phyloP scores from a whole-genome alignment of 352 stramenopile genomes.

The Pythium angustatum region DNA sequence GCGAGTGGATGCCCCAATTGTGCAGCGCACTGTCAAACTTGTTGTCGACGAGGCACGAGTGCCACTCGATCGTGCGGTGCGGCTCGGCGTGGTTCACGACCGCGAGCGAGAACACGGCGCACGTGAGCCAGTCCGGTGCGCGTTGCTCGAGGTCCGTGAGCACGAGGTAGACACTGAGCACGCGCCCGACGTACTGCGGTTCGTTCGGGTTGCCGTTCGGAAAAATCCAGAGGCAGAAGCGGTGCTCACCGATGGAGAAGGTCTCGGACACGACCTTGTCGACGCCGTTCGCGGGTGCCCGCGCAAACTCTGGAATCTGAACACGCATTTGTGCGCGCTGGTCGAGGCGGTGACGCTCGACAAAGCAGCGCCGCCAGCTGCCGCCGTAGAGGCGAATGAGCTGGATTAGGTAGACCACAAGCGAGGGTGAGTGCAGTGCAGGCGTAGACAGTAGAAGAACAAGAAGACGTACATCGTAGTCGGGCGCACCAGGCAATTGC shows the following conservation, averaged over 20 bases:
- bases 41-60: constrained; percentile 82
- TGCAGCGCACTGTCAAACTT: constrained; percentile 75
- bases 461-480: constrained; percentile 66
- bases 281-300: constrained; percentile 20
- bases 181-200: constrained; percentile 56
- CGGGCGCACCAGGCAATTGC: constrained; percentile 66
- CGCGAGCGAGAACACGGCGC: constrained; percentile 71
- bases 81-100: constrained; percentile 55
- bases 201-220: constrained; percentile 82
- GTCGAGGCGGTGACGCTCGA: constrained; percentile 48
- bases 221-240: constrained; percentile 81
- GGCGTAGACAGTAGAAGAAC: background rate
- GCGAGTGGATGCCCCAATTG: constrained; percentile 83
- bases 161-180: constrained; percentile 81
- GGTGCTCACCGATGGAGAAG: constrained; percentile 69
- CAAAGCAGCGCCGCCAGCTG: constrained; percentile 68
- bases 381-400: constrained; percentile 75
- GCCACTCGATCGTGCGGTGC: constrained; percentile 64
- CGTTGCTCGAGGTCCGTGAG: constrained; percentile 67
- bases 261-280: constrained; percentile 83
- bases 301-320: constrained; percentile 51
- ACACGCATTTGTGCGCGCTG: constrained; percentile 60
- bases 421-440: no score
- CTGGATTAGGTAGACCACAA: constrained; percentile 27
- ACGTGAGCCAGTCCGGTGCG: constrained; percentile 67